Conservation (phyloP, 495 filamentous ascomycete genomes). For the Penicillium crystallinum region DNA sequence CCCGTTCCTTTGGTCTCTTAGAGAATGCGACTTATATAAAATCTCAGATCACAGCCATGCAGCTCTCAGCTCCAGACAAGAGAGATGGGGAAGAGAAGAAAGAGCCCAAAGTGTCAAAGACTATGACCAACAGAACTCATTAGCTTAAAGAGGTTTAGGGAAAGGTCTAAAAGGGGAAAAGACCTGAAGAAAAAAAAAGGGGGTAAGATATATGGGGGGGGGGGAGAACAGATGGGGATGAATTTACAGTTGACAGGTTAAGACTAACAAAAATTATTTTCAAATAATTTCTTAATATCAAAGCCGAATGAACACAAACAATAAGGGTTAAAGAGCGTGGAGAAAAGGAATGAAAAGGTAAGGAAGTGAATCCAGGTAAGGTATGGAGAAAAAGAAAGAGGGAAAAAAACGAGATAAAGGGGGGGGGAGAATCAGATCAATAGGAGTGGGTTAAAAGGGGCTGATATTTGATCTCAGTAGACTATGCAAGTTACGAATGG, state of each 20-base stretch:
- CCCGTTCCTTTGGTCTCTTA: slow-evolving; percentile 22
- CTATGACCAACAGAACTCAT: slow-evolving; percentile 19
- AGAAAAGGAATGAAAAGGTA: slow-evolving; percentile 24
- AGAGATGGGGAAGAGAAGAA: slow-evolving; percentile 17
- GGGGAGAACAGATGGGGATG: slow-evolving; percentile 25
- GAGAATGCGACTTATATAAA: slow-evolving; percentile 31
- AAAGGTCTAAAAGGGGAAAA: slow-evolving; percentile 26
- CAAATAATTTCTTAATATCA: slow-evolving; percentile 4
- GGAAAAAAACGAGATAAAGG: slow-evolving; percentile 7
- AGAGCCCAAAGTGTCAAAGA: slow-evolving; percentile 15
- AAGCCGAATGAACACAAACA: slow-evolving; percentile 6
- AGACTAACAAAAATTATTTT: slow-evolving; percentile 6
- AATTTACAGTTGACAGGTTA: slow-evolving; percentile 8
- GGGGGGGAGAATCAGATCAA: neutral
- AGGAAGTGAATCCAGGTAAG: slow-evolving; percentile 29
- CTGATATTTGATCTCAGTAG: no score
- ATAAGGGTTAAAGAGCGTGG: slow-evolving; percentile 13
- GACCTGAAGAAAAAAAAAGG: slow-evolving; percentile 16
- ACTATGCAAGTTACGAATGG: no score
- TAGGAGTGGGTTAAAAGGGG: slow-evolving; percentile 10
- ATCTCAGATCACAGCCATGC: slow-evolving; percentile 11
- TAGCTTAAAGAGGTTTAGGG: slow-evolving; percentile 27
- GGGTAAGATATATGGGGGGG: slow-evolving; percentile 23
- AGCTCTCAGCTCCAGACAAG: neutral
- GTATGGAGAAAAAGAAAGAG: slow-evolving; percentile 13